Conservation (phyloP, 352 stramenopile genomes). For the Globisporangium echinulatum region DNA sequence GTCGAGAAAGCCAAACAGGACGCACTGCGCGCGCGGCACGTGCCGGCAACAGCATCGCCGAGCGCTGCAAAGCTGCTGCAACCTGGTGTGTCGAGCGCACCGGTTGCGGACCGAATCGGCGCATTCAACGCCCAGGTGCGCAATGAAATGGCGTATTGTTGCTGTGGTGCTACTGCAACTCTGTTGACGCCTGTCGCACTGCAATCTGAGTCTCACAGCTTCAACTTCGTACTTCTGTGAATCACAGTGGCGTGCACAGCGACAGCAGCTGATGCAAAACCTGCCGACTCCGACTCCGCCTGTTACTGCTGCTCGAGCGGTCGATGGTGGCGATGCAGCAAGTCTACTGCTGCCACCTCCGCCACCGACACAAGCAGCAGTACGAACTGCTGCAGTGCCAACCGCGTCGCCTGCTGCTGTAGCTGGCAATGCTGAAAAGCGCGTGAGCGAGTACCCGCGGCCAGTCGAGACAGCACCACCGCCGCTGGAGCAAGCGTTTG, state of each 20-base stretch:
- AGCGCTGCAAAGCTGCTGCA: background rate
- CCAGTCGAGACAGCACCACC: constrained; percentile 3
- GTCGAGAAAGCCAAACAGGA: constrained; percentile 17
- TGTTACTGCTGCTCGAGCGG: constrained; percentile 4
- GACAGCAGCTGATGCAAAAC: constrained; percentile 27
- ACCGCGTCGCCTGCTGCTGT: background rate
- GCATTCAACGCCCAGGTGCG: constrained; percentile 52
- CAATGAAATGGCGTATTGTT: no score
- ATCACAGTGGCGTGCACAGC: constrained; percentile 35
- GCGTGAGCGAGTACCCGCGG: constrained; percentile 9
- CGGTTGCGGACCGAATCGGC: constrained; percentile 30
- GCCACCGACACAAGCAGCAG: constrained; percentile 7
- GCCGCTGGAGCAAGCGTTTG: constrained; percentile 1
- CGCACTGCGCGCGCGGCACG: constrained; percentile 1
- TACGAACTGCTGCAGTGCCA: constrained; percentile 9
- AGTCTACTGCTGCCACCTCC: constrained; percentile 3
- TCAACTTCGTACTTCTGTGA: background rate
- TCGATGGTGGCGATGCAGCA: background rate
- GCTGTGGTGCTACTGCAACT: no score
- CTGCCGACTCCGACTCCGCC: constrained; percentile 15
- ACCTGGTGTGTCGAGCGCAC: background rate
- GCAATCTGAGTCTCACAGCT: no score
- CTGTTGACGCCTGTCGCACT: no score
- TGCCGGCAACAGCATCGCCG: background rate
- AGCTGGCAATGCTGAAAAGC: background rate